Evolutionary conservation across 2,329 filamentous ascomycete genomes (phyloP), one percentile per base, ranked within the genome.

Genomic region (Xylaria sp.): DNA sequence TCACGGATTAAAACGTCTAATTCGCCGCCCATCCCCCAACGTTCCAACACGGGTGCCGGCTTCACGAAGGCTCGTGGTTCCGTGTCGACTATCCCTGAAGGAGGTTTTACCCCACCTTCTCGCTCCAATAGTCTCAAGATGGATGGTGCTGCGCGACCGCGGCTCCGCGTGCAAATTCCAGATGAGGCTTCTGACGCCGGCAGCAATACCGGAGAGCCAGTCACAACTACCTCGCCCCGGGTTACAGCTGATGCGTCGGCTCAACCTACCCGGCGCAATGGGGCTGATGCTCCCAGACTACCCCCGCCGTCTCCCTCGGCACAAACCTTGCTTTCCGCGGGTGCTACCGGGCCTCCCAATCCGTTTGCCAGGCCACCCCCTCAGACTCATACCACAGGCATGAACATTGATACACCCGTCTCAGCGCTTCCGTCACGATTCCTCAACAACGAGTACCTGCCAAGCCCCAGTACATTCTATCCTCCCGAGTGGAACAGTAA

Each of bases 261-360:
- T 2, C 85, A 87, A 49, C 83, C 75, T 11, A 75, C 79, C 46
- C 78, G 82, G 46, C 80, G 82, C 25, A 78, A 81, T 28, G 75
- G 73, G 35, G 73, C 74, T 61, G 80, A 87, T 47, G 87, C 84
- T 4, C 86, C 89, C 70, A 87, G 88, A 2, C 83, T 99, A 5
- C 95, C 95, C 17, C 94, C 94, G 7, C 95, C 95, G 0, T 97
- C 95, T 1, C 94, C 95, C 0, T 96, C 92, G 31, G 91, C 92
- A 2, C 91, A 91, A 21, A 88, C 92, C 2, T 82, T 98, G 6
- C 82, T 97, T 58, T 97, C 93, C 50, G 95, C 95, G 0, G 95
- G 95, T 42, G 94, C 95, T 8, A 90, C 89, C 38, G 95, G 95
- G 0, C 95, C 95, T 14, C 93, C 93, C 2, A 99, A 99, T 75